Percentiles rank a stretch among this genome's conserved stretches.
phyloP scores from a whole-genome alignment of 2,329 filamentous ascomycete genomes.

The Emydomyces testavorans region DNA sequence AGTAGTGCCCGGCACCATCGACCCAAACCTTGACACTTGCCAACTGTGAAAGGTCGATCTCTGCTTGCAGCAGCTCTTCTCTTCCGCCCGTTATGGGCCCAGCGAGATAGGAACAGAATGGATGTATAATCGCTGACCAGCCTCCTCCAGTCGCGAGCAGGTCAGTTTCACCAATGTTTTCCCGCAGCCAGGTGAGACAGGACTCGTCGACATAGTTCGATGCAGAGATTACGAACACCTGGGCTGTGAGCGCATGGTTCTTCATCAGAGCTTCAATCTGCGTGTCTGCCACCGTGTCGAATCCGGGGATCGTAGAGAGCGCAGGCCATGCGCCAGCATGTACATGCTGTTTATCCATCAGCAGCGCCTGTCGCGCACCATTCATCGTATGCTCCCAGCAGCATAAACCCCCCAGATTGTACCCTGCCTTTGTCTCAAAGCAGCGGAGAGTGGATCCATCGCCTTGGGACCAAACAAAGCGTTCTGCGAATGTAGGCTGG shows the following conservation, averaged over 20 bases:
- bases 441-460: conserved; percentile 25
- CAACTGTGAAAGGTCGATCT: conserved; percentile 27
- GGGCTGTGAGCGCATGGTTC: conserved; percentile 35
- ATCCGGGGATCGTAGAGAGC: conserved; percentile 25
- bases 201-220: conserved; percentile 35
- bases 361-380: conserved; percentile 28
- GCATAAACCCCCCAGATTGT: conserved; percentile 27
- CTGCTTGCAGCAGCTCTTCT: conserved; percentile 27
- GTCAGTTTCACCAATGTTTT: conserved; percentile 28
- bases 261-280: conserved; percentile 41
- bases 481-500: conserved; percentile 28
- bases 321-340: conserved; percentile 26
- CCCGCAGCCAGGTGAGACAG: conserved; percentile 33
- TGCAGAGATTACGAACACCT: conserved; percentile 36
- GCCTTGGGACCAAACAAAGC: conserved; percentile 28
- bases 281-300: conserved; percentile 32
- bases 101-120: conserved; percentile 28
- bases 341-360: conserved; percentile 26
- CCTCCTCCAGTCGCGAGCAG: conserved; percentile 27
- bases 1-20: conserved; percentile 29
- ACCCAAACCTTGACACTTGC: conserved; percentile 29
- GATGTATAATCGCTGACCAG: conserved; percentile 28
- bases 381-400: conserved; percentile 34
- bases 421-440: conserved; percentile 24
- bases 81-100: conserved; percentile 26